Conservation (phyloP, 2,329 filamentous ascomycete genomes). For the Fonsecaea nubica region DNA sequence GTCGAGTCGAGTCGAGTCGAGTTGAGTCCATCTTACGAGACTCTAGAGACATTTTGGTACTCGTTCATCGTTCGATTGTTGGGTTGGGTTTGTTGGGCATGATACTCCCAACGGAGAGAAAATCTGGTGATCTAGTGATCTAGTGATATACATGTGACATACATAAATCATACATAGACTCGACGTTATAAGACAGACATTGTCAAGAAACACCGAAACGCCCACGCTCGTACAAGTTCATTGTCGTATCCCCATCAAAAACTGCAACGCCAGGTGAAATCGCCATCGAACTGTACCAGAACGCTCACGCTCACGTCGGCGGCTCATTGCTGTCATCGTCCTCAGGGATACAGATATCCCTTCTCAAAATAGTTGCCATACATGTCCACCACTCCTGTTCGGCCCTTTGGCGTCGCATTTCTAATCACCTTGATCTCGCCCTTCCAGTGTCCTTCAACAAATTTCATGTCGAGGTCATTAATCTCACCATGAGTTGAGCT, state of each 20-base stretch:
- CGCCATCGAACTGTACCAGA: not conserved
- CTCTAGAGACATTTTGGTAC: no score
- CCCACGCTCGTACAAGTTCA: not conserved
- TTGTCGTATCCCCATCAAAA: conserved; percentile 4
- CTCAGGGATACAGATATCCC: conserved; percentile 58
- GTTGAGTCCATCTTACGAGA: no score
- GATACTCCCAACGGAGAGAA: not conserved
- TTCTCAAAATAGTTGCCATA: conserved; percentile 62
- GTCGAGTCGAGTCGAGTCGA: no score
- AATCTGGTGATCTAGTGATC: not conserved
- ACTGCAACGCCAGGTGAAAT: not conserved
- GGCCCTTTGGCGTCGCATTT: conserved; percentile 45
- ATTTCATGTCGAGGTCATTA: conserved; percentile 43
- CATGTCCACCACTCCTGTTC: conserved; percentile 57
- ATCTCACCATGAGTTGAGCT: conserved; percentile 33
- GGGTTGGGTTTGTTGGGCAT: not conserved
- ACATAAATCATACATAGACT: conserved; percentile 3
- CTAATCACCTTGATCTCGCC: conserved; percentile 65
- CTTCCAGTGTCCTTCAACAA: conserved; percentile 65
- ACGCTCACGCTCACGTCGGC: not conserved
- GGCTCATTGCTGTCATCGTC: not conserved
- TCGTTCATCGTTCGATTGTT: not conserved
- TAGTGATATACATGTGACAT: not conserved
- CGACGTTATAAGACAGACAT: not conserved
- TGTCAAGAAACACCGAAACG: not conserved